A percentile compares a stretch with the other conserved stretches of the same genome.
Evolutionary conservation across 495 filamentous ascomycete genomes (phyloP).

Genomic region (Hypoxylon fragiforme): DNA sequence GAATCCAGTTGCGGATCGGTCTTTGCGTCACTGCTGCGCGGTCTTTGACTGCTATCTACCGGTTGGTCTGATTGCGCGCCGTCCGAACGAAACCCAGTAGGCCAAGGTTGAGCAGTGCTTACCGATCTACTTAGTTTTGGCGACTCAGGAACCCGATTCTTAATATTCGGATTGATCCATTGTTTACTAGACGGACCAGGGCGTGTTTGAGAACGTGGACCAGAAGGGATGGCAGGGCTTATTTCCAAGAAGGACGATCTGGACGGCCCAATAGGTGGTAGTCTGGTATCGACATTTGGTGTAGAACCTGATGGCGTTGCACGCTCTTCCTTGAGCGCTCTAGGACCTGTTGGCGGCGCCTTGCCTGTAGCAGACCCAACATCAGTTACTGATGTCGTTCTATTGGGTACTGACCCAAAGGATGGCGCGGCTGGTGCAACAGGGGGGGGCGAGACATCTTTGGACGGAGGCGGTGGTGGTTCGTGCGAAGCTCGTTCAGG

Average conservation of each 20-base stretch:
- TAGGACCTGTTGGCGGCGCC: slow-evolving; percentile 55
- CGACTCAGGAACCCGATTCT: slow-evolving; percentile 50
- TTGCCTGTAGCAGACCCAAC: slow-evolving; percentile 48
- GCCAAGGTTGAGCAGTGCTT: slow-evolving; percentile 46
- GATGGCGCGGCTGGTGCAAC: slow-evolving; percentile 79
- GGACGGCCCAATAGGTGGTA: slow-evolving; percentile 49
- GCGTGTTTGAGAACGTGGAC: slow-evolving; percentile 57
- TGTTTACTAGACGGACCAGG: slow-evolving; percentile 57
- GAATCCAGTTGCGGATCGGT: slow-evolving; percentile 36
- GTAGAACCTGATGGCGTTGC: slow-evolving; percentile 40
- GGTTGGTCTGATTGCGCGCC: slow-evolving; percentile 46
- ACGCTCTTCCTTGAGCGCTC: slow-evolving; percentile 53
- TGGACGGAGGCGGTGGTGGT: slow-evolving; percentile 44
- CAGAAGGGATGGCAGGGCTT: slow-evolving; percentile 58
- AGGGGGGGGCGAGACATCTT: slow-evolving; percentile 68
- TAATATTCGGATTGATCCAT: slow-evolving; percentile 61
- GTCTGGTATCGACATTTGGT: slow-evolving; percentile 36
- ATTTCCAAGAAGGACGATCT: slow-evolving; percentile 56
- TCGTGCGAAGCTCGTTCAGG: slow-evolving; percentile 51
- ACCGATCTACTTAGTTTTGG: slow-evolving; percentile 48
- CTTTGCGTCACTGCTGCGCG: slow-evolving; percentile 52
- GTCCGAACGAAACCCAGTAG: slow-evolving; percentile 46
- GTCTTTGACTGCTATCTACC: slow-evolving; percentile 44
- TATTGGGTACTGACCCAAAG: slow-evolving; percentile 67
- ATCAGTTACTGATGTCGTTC: slow-evolving; percentile 43